Evolutionary conservation across 1,284 basidiomycete genomes (phyloP).

Genomic region (Ceratobasidium sp.): DNA sequence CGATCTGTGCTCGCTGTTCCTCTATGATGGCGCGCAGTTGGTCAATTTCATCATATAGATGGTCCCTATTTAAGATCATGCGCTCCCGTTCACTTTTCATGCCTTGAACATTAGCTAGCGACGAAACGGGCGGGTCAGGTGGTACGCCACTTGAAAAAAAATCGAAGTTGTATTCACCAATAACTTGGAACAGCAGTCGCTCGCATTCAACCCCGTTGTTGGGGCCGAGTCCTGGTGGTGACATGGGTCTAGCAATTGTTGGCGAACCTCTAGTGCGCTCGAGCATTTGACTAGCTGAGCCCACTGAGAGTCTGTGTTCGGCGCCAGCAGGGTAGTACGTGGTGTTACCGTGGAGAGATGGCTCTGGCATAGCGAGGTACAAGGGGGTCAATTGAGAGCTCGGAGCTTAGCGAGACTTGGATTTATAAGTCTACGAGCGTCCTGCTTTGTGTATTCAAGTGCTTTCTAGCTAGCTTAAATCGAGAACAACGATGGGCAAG

Average conservation of each 20-base stretch:
- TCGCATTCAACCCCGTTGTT: slow-evolving; percentile 26
- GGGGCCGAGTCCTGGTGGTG: neutral
- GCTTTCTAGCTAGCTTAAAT: no score
- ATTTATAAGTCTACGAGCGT: neutral
- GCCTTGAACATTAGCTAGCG: slow-evolving; percentile 22
- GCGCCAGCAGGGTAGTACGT: neutral
- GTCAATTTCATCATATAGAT: slow-evolving; percentile 27
- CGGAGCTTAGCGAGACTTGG: neutral
- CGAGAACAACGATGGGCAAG: neutral
- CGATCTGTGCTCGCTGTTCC: slow-evolving; percentile 7
- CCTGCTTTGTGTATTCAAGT: neutral
- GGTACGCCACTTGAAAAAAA: neutral
- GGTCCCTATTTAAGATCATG: neutral
- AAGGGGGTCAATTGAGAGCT: neutral
- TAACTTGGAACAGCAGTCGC: slow-evolving; percentile 33
- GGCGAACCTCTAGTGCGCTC: neutral
- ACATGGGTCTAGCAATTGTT: neutral
- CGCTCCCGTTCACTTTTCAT: slow-evolving; percentile 33
- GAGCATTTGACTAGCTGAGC: neutral
- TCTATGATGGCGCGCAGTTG: neutral
- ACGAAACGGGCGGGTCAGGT: neutral
- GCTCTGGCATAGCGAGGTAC: slow-evolving; percentile 20
- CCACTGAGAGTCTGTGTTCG: slow-evolving; percentile 5
- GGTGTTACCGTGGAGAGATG: neutral
- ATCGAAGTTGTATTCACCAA: slow-evolving; percentile 1